Evolutionary conservation across 176 grass and related monocot species (phyloP).

Genomic region (Zizania latifolia): DNA sequence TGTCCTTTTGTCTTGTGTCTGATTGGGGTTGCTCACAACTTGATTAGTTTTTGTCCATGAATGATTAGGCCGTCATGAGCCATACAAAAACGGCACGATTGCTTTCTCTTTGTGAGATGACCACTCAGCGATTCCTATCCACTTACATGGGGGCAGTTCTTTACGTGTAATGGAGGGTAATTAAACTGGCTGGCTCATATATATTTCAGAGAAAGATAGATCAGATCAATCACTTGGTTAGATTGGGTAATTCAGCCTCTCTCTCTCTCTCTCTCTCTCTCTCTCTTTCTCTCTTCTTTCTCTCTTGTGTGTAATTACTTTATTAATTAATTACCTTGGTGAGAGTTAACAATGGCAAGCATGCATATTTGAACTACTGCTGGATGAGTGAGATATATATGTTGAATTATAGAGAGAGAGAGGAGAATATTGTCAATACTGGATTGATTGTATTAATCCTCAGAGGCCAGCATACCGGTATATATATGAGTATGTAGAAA

Average conservation of each 20-base stretch:
- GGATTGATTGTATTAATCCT: too few species aligned
- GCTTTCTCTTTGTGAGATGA: neutral
- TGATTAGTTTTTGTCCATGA: slow-evolving; percentile 1
- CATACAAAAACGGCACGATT: neutral
- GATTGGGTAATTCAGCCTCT: neutral
- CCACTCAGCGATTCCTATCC: slow-evolving; percentile 33
- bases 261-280: too few species aligned
- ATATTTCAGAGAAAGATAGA: neutral
- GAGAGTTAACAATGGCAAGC: neutral
- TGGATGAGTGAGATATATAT: too few species aligned
- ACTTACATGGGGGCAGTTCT: neutral
- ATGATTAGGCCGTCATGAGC: slow-evolving; percentile 2
- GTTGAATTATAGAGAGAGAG: too few species aligned
- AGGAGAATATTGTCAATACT: too few species aligned
- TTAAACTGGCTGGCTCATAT: neutral
- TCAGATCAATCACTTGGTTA: neutral
- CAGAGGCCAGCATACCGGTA: too few species aligned
- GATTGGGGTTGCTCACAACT: neutral
- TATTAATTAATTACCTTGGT: neutral
- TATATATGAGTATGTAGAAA: too few species aligned
- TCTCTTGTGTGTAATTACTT: neutral
- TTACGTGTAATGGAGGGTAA: slow-evolving; percentile 30
- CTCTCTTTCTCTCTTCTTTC: too few species aligned
- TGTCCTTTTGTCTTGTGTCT: neutral
- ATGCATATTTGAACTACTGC: too few species aligned